phyloP scores from a whole-genome alignment of 73 alveolate species.

The Effrenium voratum region DNA sequence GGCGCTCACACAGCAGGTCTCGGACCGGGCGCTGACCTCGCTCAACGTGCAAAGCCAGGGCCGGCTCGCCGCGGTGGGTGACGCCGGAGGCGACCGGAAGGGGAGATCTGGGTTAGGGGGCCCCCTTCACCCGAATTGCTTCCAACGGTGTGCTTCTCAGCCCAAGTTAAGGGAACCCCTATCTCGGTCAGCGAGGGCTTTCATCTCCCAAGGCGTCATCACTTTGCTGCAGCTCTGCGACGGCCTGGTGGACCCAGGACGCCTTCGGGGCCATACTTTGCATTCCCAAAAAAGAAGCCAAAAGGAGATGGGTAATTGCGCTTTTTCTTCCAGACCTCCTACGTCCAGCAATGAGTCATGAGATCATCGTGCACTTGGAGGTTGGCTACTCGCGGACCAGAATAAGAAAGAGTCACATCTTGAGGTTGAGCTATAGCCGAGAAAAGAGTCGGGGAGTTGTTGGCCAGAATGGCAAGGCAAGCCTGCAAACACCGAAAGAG shows the following conservation, averaged over 20 bases:
- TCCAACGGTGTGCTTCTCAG: neutral
- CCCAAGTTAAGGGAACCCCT: neutral
- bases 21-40: conserved; percentile 86
- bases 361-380: no score
- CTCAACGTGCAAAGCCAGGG: conserved; percentile 14
- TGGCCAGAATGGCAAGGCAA: no score
- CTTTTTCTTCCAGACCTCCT: neutral
- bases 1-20: conserved; percentile 84
- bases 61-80: conserved; percentile 78
- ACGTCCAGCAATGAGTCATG: no score
- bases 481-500: no score
- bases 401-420: no score
- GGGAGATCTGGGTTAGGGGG: neutral
- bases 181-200: neutral
- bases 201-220: conserved; percentile 62
- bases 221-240: conserved; percentile 96
- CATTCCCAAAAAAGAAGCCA: neutral
- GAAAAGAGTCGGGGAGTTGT: no score
- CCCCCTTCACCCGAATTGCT: neutral
- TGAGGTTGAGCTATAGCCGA: no score
- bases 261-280: neutral
- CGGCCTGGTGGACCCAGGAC: conserved; percentile 95
- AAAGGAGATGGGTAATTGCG: neutral
- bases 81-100: conserved; percentile 52
- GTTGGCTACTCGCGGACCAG: no score